Evolutionary conservation across 176 grass and related monocot species (phyloP).

Genomic region (Hsuehochloa calcarea): DNA sequence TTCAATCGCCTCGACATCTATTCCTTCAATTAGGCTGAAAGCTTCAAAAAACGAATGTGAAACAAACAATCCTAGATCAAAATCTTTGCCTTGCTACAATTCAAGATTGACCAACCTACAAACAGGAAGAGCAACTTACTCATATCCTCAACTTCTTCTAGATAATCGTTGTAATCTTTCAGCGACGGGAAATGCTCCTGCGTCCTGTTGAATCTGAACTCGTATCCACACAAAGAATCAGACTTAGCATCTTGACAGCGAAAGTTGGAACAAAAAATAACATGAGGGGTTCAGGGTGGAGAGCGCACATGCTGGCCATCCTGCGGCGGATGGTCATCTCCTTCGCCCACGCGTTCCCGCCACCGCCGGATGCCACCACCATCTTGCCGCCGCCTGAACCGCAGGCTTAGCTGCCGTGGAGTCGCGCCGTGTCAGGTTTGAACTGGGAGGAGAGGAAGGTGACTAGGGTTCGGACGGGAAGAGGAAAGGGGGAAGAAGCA

Average conservation of each 20-base stretch:
- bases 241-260: neutral
- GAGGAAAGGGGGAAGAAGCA: neutral
- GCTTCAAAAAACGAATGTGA: constrained; percentile 43
- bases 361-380: constrained; percentile 29
- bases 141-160: constrained; percentile 96
- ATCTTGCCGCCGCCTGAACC: constrained; percentile 23
- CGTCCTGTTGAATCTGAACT: constrained; percentile 82
- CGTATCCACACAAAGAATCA: constrained; percentile 1
- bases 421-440: neutral
- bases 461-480: constrained; percentile 25
- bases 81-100: neutral
- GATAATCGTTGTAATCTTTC: constrained; percentile 92
- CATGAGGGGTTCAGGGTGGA: neutral
- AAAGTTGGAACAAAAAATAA: neutral
- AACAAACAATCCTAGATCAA: constrained; percentile 7
- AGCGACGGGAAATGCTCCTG: constrained; percentile 72
- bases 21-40: constrained; percentile 73
- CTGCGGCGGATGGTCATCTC: constrained; percentile 63
- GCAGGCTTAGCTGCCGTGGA: constrained; percentile 4
- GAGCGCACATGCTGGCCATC: constrained; percentile 51
- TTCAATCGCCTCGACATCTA: constrained; percentile 71
- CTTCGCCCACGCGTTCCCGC: constrained; percentile 44
- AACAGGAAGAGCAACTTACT: constrained; percentile 51
- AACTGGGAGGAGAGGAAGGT: neutral
- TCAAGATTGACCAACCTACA: neutral